Conservation (phyloP, 2,329 filamentous ascomycete genomes). For the Beauveria scarabaeidicola region DNA sequence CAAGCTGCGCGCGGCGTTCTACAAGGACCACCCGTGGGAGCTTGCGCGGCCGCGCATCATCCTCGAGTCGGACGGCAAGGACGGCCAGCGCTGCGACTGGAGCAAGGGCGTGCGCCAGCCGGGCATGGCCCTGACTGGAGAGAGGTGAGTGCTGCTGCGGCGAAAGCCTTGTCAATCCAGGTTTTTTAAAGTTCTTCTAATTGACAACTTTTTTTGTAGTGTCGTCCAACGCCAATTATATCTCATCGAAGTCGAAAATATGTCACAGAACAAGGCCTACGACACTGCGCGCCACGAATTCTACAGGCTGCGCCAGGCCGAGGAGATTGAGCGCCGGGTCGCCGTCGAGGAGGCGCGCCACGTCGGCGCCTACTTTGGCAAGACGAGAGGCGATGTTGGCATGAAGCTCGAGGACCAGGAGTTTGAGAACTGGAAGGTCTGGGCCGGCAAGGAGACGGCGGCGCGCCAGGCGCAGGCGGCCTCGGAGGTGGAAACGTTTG, state of each 20-base stretch:
- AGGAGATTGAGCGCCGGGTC: conserved; percentile 75
- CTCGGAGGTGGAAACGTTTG: conserved; percentile 36
- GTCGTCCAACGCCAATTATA: conserved; percentile 88
- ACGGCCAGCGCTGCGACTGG: conserved; percentile 72
- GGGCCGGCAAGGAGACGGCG: conserved; percentile 51
- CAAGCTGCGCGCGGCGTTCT: conserved; percentile 70
- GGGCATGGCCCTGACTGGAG: conserved; percentile 70
- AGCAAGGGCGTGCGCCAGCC: conserved; percentile 63
- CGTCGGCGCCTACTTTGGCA: conserved; percentile 84
- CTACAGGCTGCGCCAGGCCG: conserved; percentile 71
- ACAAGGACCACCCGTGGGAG: conserved; percentile 94
- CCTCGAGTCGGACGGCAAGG: conserved; percentile 77
- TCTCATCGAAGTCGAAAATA: conserved; percentile 60
- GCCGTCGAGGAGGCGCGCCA: conserved; percentile 80
- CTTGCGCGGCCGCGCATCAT: conserved; percentile 79
- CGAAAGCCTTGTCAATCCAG: background rate
- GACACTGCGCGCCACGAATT: conserved; percentile 84
- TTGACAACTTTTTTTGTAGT: conserved; percentile 36
- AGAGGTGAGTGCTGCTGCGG: conserved; percentile 54
- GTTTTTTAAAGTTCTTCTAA: background rate
- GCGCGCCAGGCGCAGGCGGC: conserved; percentile 31
- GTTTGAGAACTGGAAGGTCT: conserved; percentile 78
- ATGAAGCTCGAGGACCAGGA: conserved; percentile 73
- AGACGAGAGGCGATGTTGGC: conserved; percentile 62
- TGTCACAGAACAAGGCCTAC: conserved; percentile 65